These are phyloP conservation scores for Barnettozyma wickerhamii DNA, from an alignment of 805 yeast species.

Conservation along the genomic window DNA sequence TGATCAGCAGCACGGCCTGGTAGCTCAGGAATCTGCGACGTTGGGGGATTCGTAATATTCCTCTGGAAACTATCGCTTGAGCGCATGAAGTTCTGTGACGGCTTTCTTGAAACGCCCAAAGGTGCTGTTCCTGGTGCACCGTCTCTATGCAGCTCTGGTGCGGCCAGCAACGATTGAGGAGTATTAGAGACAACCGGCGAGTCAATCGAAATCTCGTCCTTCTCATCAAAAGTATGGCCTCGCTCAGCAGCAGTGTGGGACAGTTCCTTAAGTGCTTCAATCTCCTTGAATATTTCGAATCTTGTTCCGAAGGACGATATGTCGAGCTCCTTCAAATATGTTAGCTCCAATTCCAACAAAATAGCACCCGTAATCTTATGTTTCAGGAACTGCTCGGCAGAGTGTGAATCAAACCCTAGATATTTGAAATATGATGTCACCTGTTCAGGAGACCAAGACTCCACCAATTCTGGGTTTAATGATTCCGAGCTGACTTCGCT, in stretches of 20 bases:
- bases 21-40: constrained; percentile 17
- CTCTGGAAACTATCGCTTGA: constrained; percentile 5
- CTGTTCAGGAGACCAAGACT: constrained; percentile 79
- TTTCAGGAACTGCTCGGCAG: constrained; percentile 75
- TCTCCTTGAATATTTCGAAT: constrained; percentile 86
- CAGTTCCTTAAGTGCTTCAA: constrained; percentile 53
- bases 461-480: constrained; percentile 46
- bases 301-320: constrained; percentile 93
- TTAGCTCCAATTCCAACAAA: constrained; percentile 76
- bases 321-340: constrained; percentile 86
- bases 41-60: constrained; percentile 12
- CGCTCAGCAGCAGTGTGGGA: constrained; percentile 7
- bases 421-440: constrained; percentile 73
- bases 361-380: constrained; percentile 91
- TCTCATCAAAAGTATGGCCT: constrained; percentile 10
- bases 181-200: not conserved
- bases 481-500: constrained; percentile 22
- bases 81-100: too few relatives aligned
- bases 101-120: constrained; percentile 23
- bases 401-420: constrained; percentile 66
- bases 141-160: constrained; percentile 8
- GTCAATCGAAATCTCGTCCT: constrained; percentile 11
- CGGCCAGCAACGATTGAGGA: constrained; percentile 9
- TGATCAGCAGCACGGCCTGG: constrained; percentile 22
- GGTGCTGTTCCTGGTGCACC: constrained; percentile 21